Base-by-base conservation (phyloP, 345 rosid species). In the Rhodamnia argentea region DNA sequence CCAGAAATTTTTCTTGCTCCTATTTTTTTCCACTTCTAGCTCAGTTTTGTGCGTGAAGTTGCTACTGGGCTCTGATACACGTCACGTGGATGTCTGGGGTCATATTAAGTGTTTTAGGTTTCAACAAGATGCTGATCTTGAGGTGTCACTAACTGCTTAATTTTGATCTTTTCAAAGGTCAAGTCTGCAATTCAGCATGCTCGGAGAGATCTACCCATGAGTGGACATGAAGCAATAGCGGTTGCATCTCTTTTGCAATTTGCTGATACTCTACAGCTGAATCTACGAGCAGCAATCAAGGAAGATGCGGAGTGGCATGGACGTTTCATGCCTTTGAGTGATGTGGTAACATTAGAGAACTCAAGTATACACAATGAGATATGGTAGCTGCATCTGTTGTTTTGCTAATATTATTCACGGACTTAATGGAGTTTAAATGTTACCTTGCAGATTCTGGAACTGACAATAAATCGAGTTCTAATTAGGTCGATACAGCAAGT, bases 321-420 rank as follows among this genome's bases (percentile, higher is more conserved):
- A 47, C 93, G 91, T 57, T 95, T 95, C 87, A 91, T 95, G 96
- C 99, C 99, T 86, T 91, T 96, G 4, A 90, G 94, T 15, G 88
- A 92, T 90, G 83, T 90, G 97, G 99, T 97, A 91, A 60, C 22
- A 18, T 47, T 27, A 75, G 40, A 22, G 24, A 24, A 85, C 47
- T 74, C 54, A 52, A 44, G 51, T 83, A 22, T 4, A 22, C 29
- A 51, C 6, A 5, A 20, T 52, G 29, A 74, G 37, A 54, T 50
- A 26, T 47, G 59, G 37, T 51, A 54, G 74, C 50, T 23, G 10
- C 76, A 37, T 82, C 27, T 15, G 42, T 40, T 82, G n/a, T 24
- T 76, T 20, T 57, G 40, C n/a, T 52, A 84, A 51, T 52, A 12
- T 47, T 5, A 13, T 32, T 32, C 78, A 20, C 26, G 87, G 83